Evolutionary conservation across 495 filamentous ascomycete species (phyloP), one percentile per base, ranked within the genome.

Genomic region (Aspergillus sclerotiicarbonarius): DNA sequence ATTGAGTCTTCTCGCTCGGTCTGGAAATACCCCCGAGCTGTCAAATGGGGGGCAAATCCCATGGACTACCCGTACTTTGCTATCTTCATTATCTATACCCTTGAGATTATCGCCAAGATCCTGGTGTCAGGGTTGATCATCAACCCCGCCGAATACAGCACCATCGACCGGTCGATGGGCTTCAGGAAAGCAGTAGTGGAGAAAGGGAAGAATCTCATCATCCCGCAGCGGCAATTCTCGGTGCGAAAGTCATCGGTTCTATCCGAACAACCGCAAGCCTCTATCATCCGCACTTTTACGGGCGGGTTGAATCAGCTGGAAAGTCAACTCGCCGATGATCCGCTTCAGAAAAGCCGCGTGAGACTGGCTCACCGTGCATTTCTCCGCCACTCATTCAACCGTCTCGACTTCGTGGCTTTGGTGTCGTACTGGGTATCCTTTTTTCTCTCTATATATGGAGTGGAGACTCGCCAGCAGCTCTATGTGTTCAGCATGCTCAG

Each of bases 401-500:
- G 94, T 54, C 80, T 98, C 4, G 94, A 99, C 71, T 97, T 98
- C 74, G 75, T 99, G 33, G 95, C 94, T 5, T 87, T 99, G n/a
- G 80, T 93, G n/a, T 87, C 92, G 6, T 98, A 89, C 71, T 99
- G 94, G 94, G 85, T 96, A 46, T 85, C 90, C 0, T 92, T 96
- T 62, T 69, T 84, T 33, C 79, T 98, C 50, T 80, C 84, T 20
- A 60, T 91, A 18, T 78, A 79, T 18, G 87, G 84, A 8, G 64
- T 92, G 18, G 90, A 97, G 64, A 74, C 72, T 51, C 57, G 74
- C 9, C 77, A 80, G 37, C 89, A 94, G 63, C 67, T 96, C 9
- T 96, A 91, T 66, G 83, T 99, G 25, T 99, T 99, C 69, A 84
- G 88, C 35, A 98, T 98, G 94, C 79, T 98, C 53, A 96, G 91